These are phyloP conservation scores for Chlamydomonas applanata DNA, from an alignment of 139 green algal genomes.

Conservation along the genomic window DNA sequence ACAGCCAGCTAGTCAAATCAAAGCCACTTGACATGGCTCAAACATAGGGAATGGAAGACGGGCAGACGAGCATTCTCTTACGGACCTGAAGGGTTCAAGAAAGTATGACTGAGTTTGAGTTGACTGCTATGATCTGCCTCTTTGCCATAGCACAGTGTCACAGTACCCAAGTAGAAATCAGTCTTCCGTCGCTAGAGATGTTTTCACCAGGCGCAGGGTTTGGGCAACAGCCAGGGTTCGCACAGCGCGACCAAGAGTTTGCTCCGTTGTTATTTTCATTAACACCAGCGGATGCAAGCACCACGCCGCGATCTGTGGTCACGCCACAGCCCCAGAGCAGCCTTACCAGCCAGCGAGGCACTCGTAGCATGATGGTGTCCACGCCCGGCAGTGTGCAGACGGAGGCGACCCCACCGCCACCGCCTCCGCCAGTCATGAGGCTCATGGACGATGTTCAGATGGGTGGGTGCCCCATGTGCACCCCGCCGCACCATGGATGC, in stretches of 20 bases:
- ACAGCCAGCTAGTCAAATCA: too few species aligned
- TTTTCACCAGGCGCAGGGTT: slow-evolving; percentile 1
- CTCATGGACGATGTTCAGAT: slow-evolving; percentile 39
- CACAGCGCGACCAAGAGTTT: slow-evolving; percentile 34
- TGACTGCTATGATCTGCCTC: too few species aligned
- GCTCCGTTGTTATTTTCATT: slow-evolving; percentile 41
- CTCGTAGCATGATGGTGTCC: slow-evolving; percentile 11
- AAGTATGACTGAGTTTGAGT: too few species aligned
- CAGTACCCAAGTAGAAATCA: too few species aligned
- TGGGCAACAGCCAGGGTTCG: too few species aligned
- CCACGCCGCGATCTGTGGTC: slow-evolving; percentile 21
- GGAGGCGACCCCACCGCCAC: slow-evolving; percentile 35
- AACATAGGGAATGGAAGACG: too few species aligned
- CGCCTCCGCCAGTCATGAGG: slow-evolving; percentile 29
- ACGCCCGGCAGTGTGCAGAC: slow-evolving; percentile 35
- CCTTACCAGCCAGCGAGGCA: too few species aligned
- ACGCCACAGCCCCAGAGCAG: slow-evolving; percentile 14
- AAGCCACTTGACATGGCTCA: too few species aligned
- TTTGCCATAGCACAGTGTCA: too few species aligned
- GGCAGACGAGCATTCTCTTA: too few species aligned
- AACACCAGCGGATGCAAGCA: slow-evolving; percentile 8
- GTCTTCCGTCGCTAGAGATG: too few species aligned
- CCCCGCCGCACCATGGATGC: background rate
- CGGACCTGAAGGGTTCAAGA: too few species aligned
- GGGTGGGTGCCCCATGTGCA: slow-evolving; percentile 19